Evolutionary conservation across 2,329 filamentous ascomycete species (phyloP).

Genomic region (Phialocephala sp.): DNA sequence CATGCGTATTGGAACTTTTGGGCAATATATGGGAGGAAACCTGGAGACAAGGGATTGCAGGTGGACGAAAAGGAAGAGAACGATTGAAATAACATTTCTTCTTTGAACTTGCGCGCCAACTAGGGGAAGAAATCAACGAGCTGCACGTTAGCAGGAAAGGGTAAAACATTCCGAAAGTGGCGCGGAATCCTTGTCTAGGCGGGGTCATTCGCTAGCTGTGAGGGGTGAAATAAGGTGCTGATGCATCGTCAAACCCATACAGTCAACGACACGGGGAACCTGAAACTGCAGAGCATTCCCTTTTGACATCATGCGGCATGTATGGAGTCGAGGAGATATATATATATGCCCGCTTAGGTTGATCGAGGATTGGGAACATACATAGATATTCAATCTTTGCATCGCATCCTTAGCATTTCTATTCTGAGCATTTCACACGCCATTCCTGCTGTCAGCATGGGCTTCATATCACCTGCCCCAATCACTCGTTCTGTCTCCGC

Average conservation of each 20-base stretch:
- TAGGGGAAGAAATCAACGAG: no score
- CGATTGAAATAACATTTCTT: no score
- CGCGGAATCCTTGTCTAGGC: no score
- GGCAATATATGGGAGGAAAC: slow-evolving; percentile 16
- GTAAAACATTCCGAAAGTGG: no score
- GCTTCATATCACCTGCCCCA: not conserved
- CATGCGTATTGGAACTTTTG: slow-evolving; percentile 10
- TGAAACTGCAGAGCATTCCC: no score
- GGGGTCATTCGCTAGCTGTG: no score
- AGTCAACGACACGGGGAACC: no score
- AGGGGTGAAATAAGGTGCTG: no score
- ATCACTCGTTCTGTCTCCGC: not conserved
- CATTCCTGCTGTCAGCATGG: not conserved
- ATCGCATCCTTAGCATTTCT: not conserved
- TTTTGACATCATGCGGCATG: not conserved
- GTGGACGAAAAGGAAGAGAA: no score
- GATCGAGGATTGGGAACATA: not conserved
- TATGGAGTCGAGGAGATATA: not conserved
- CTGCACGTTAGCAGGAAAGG: no score
- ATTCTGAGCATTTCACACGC: not conserved
- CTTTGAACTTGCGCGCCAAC: no score
- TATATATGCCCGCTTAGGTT: not conserved
- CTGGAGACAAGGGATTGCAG: not conserved
- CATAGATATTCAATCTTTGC: not conserved
- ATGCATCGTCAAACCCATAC: no score